Evolutionary conservation across 257 asterid genomes (phyloP).

Genomic region (Verbena officinalis): DNA sequence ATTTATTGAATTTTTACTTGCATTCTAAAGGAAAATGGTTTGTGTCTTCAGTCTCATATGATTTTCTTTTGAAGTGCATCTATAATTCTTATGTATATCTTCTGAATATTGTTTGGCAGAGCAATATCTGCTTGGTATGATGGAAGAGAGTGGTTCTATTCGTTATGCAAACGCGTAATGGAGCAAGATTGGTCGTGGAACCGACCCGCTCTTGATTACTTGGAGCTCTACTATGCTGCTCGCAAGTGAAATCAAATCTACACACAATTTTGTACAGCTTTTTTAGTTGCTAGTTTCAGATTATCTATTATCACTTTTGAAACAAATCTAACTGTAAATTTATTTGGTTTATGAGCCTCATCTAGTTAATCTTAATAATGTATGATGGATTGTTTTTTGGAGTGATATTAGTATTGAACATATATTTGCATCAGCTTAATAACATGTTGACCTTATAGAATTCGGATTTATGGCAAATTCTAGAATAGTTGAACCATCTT

Average conservation of each 20-base stretch:
- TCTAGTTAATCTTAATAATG: slow-evolving; percentile 12
- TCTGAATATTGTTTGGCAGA: slow-evolving; percentile 41
- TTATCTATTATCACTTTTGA: slow-evolving; percentile 11
- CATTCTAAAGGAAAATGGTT: no score
- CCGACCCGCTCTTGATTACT: slow-evolving; percentile 96
- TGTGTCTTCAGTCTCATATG: no score
- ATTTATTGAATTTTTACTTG: no score
- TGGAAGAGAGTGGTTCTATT: slow-evolving; percentile 81
- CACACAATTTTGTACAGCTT: slow-evolving; percentile 48
- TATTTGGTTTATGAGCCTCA: slow-evolving; percentile 16
- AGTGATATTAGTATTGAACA: background rate
- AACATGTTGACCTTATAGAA: background rate
- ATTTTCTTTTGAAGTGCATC: no score
- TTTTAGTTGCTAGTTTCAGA: slow-evolving; percentile 31
- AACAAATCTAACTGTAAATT: slow-evolving; percentile 12
- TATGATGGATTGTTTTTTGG: background rate
- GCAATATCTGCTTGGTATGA: slow-evolving; percentile 88
- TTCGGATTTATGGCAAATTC: no score
- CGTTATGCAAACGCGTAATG: slow-evolving; percentile 84
- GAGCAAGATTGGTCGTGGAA: slow-evolving; percentile 99
- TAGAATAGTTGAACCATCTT: no score
- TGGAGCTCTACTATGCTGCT: slow-evolving; percentile 97
- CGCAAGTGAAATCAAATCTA: slow-evolving; percentile 47
- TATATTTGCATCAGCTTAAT: background rate
- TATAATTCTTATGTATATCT: background rate